phyloP scores from a whole-genome alignment of 2,329 filamentous ascomycete genomes.

The Teratosphaeria nubilosa region DNA sequence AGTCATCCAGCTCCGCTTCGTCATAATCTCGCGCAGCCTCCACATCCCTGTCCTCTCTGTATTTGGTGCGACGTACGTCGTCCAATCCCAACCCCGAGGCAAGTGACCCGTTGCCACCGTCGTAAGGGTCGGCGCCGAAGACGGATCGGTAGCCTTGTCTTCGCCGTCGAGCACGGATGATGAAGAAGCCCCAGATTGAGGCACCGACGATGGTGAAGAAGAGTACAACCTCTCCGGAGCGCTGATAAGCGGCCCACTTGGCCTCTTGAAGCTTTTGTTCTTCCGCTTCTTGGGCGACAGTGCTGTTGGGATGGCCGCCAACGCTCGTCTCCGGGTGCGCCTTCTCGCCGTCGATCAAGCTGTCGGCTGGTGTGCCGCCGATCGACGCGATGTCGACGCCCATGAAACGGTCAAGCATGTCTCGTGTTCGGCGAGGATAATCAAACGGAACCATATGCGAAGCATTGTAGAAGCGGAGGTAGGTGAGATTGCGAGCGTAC shows the following conservation, averaged over 20 bases:
- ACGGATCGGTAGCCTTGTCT: conserved; percentile 37
- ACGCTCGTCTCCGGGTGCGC: conserved; percentile 62
- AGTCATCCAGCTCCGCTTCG: conserved; percentile 49
- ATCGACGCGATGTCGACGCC: conserved; percentile 82
- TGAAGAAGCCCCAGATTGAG: conserved; percentile 61
- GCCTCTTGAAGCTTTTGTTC: conserved; percentile 69
- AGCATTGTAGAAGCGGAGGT: conserved; percentile 88
- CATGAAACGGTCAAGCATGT: conserved; percentile 98
- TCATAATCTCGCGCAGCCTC: conserved; percentile 50
- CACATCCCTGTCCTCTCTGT: conserved; percentile 35
- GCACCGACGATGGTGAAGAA: conserved; percentile 70
- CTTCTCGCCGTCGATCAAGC: conserved; percentile 75
- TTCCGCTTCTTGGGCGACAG: conserved; percentile 55
- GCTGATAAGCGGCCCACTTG: conserved; percentile 80
- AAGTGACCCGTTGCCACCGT: conserved; percentile 29
- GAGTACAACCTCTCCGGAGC: conserved; percentile 76
- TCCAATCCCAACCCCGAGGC: conserved; percentile 34
- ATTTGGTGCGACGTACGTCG: conserved; percentile 23
- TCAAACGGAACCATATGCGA: conserved; percentile 99
- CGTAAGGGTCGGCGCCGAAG: conserved; percentile 24
- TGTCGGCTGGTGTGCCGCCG: conserved; percentile 69
- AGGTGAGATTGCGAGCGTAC: conserved; percentile 86
- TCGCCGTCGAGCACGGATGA: conserved; percentile 47
- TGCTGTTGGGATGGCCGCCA: conserved; percentile 49
- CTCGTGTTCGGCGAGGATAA: conserved; percentile 70